These are phyloP conservation scores for Eurotiales sp. DNA, from an alignment of 2,329 filamentous ascomycete genomes.

Conservation along the genomic window DNA sequence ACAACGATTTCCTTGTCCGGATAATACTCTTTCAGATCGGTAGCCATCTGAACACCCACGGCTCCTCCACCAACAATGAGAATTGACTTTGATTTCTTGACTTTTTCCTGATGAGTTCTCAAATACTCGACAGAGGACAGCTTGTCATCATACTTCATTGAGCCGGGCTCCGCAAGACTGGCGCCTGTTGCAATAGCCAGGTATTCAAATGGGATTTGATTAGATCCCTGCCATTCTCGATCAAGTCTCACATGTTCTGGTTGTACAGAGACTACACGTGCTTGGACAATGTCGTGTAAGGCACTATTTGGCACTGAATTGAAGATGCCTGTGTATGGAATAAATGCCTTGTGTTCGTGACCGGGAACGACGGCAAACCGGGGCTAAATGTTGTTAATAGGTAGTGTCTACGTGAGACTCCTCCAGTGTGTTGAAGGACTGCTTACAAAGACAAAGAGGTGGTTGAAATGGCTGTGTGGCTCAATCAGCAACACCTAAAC, in stretches of 20 bases:
- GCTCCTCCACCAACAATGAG: conserved; percentile 47
- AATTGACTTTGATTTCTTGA: conserved; percentile 28
- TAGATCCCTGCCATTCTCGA: conserved; percentile 32
- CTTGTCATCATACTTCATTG: conserved; percentile 32
- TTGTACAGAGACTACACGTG: conserved; percentile 28
- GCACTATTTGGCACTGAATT: conserved; percentile 20
- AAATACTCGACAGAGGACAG: conserved; percentile 30
- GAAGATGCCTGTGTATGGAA: conserved; percentile 32
- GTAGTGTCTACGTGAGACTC: background rate
- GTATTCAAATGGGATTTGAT: conserved; percentile 30
- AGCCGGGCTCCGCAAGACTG: conserved; percentile 29
- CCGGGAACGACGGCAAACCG: conserved; percentile 32
- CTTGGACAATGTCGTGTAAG: conserved; percentile 28
- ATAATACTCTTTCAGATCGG: conserved; percentile 48
- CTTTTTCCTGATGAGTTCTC: conserved; percentile 28
- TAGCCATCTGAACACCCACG: conserved; percentile 50
- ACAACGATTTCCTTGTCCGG: conserved; percentile 47
- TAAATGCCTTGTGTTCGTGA: conserved; percentile 36
- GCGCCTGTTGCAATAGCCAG: conserved; percentile 33
- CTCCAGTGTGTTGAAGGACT: background rate
- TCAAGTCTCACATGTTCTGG: conserved; percentile 28
- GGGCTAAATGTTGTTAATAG: conserved; percentile 20
- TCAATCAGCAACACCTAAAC: conserved; percentile 31
- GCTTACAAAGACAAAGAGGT: conserved; percentile 33
- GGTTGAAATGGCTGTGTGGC: conserved; percentile 34